Base-by-base conservation (phyloP, 306 rosid species). In the Prunus mume region DNA sequence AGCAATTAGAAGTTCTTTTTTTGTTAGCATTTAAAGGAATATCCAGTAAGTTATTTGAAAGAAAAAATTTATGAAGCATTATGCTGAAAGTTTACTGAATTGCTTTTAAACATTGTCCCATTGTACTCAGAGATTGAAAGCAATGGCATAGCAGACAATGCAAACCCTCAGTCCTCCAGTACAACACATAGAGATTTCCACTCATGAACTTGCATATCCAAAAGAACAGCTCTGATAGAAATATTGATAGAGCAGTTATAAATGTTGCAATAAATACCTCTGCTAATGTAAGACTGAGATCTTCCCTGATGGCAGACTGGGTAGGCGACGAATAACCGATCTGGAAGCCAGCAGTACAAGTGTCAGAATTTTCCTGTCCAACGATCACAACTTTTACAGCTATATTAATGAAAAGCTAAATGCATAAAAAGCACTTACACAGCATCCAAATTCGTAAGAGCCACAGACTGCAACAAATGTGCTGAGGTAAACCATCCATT, bases 261-360 rank as follows among this genome's bases (percentile, higher is more conserved):
- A 13, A 45, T 47, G 55, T 45, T 82, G 19, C 0, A 57, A 57
- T 51, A 57, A 74, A 22, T 85, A 87, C 97, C 91, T 94, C 90
- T 50, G 90, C 85, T 78, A 92, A 71, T 74, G 97, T 77, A 56
- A 95, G 84, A 76, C 41, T 72, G 73, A 92, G 91, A 79, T 95
- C 97, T 68, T 78, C 46, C 18, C 77, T 83, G 80, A 95, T 89
- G 68, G 89, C 99, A 73, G 77, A 78, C 77, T 92, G 92, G 66
- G 95, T 80, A 13, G 99, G 99, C 34, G 99, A 95, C 61, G 99
- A 95, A 83, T 90, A 95, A 69, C 97, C 97, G 41, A 72, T 93
- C 99, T 95, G 91, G 17, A 82, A 80, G 66, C 68, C 41, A 1
- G 58, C 65, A 61, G 5, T 70, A 52, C 24, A 56, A 82, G 57